Evolutionary conservation across 2,329 filamentous ascomycete genomes (phyloP), one percentile per base, ranked within the genome.

Genomic region (Hirsutella rhossiliensis): DNA sequence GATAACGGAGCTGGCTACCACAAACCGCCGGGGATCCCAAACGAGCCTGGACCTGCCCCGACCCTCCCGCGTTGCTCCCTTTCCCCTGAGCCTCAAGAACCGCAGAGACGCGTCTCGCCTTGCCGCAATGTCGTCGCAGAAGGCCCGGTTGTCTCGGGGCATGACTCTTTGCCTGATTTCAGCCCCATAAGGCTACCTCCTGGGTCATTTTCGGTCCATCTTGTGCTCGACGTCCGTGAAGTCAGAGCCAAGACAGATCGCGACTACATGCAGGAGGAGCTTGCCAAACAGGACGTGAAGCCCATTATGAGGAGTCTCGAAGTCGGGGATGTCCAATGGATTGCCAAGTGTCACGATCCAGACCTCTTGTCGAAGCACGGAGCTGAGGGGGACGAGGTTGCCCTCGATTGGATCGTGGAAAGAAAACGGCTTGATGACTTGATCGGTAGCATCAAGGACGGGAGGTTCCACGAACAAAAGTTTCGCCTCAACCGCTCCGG

Each of bases 401-500:
- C 87, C 40, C 68, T 92, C 5, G 85, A 90, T 59, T 87, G 81
- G 71, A 85, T 92, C 38, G 75, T 88, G 1, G 86, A 92, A 62
- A 74, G 86, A 48, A 92, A 92, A 58, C 73, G 86, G 9, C 72
- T 89, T 0, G 85, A 90, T 55, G 86, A 92, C 58, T 65, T 92
- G 40, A 73, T 90, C n/a, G 68, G 73, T 42, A 88, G 83, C 48
- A 87, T 92, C 63, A 87, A 84, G 59, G 86, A 90, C 49, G 84
- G 84, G 1, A 78, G 86, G 3, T 90, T 88, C 53, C 82, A 83
- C 52, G 86, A 92, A 58, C 86, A 92, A 57, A 90, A 92, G 57
- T 90, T 88, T 56, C 80, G 86, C 1, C 70, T 90, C 11, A 74
- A 75, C 44, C 78, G 78, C 42, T 85, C 78, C 0, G 85, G 85